These are phyloP conservation scores for Cladosporium sp. DNA, from an alignment of 2,329 filamentous ascomycete genomes.

Conservation along the genomic window DNA sequence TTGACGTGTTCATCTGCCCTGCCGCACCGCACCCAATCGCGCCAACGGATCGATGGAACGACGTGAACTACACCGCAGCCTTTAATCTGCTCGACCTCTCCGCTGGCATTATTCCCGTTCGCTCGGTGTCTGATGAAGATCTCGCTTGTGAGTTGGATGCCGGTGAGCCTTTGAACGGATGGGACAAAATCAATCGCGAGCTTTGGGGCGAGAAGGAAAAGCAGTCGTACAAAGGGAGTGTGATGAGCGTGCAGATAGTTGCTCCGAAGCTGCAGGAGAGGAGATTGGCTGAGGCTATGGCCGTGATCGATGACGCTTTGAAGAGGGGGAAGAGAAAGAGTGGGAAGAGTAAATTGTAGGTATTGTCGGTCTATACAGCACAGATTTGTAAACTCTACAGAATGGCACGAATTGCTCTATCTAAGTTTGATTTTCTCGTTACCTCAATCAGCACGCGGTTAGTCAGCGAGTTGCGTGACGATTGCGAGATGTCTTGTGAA, in stretches of 20 bases:
- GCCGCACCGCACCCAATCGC: constrained; percentile 62
- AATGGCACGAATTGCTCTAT: too few species aligned
- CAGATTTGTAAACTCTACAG: too few species aligned
- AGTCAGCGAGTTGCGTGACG: too few species aligned
- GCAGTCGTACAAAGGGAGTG: constrained; percentile 50
- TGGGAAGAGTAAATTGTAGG: constrained; percentile 1
- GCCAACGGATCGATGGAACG: constrained; percentile 59
- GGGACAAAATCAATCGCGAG: constrained; percentile 58
- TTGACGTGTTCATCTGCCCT: constrained; percentile 62
- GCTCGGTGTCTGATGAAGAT: constrained; percentile 47
- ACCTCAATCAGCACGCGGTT: too few species aligned
- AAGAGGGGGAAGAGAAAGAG: constrained; percentile 10
- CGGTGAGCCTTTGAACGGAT: constrained; percentile 44
- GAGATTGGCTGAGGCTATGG: constrained; percentile 51
- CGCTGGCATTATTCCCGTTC: constrained; percentile 54
- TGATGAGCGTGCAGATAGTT: constrained; percentile 55
- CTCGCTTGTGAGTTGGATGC: constrained; percentile 44
- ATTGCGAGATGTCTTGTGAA: too few species aligned
- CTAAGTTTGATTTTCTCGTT: too few species aligned
- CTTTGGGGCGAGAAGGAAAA: constrained; percentile 55
- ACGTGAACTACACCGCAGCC: constrained; percentile 57
- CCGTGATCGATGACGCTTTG: constrained; percentile 47
- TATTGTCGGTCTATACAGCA: too few species aligned
- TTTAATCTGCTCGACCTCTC: constrained; percentile 63
- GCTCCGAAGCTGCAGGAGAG: constrained; percentile 53